These are phyloP conservation scores for Phoma sp. DNA, from an alignment of 2,329 filamentous ascomycete genomes.

Conservation along the genomic window DNA sequence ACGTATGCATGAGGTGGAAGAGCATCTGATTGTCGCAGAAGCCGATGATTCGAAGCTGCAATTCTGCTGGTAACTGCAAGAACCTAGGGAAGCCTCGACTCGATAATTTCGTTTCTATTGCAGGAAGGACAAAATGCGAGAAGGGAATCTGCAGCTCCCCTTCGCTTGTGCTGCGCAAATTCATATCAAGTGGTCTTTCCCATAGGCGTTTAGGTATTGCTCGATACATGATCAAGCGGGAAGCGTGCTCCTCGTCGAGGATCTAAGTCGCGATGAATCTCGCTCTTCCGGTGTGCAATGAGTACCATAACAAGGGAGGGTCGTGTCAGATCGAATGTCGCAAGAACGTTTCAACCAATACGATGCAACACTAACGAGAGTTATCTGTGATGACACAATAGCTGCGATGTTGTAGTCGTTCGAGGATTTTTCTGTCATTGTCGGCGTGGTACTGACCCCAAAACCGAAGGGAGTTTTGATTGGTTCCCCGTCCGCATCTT, in stretches of 20 bases:
- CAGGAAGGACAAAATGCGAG: background rate
- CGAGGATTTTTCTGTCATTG: too few relatives aligned
- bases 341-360: too few relatives aligned
- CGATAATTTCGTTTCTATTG: background rate
- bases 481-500: too few relatives aligned
- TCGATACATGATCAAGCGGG: background rate
- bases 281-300: background rate
- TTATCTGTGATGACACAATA: too few relatives aligned
- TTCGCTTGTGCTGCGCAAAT: background rate
- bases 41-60: slow-evolving; percentile 16
- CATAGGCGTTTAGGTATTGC: background rate
- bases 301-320: background rate
- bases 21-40: slow-evolving; percentile 20
- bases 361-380: too few relatives aligned
- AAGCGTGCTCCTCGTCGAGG: background rate
- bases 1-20: slow-evolving; percentile 24
- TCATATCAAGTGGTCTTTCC: slow-evolving; percentile 4
- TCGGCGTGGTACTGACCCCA: too few relatives aligned
- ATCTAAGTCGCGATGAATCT: background rate
- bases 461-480: too few relatives aligned
- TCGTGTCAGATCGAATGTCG: too few relatives aligned
- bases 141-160: slow-evolving; percentile 3
- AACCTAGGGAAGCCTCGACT: background rate
- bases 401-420: too few relatives aligned
- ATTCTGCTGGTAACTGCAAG: slow-evolving; percentile 13